Percentiles rank a stretch among this genome's conserved stretches.
phyloP scores from a whole-genome alignment of 805 yeast genomes.

The Ogataea naganishii region DNA sequence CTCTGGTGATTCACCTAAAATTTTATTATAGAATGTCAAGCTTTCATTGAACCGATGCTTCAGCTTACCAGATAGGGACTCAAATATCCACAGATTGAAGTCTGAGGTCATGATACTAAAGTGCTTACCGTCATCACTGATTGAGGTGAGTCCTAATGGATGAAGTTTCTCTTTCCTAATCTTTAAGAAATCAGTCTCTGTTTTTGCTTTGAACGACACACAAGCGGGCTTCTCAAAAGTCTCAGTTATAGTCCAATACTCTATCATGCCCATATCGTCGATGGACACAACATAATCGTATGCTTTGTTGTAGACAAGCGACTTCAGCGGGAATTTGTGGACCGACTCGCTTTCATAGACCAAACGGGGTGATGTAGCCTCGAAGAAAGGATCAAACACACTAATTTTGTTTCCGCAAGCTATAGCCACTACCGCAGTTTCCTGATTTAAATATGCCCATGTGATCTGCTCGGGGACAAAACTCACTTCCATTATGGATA shows the following conservation, averaged over 20 bases:
- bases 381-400: conserved; percentile 13
- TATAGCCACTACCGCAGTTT: conserved; percentile 8
- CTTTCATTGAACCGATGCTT: conserved; percentile 22
- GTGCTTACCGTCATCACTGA: conserved; percentile 20
- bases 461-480: conserved; percentile 17
- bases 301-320: conserved; percentile 13
- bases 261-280: conserved; percentile 25
- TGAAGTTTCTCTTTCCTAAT: conserved; percentile 24
- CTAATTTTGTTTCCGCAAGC: conserved; percentile 11
- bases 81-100: conserved; percentile 22
- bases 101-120: conserved; percentile 25
- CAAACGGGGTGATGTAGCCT: neutral
- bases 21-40: conserved; percentile 12
- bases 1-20: conserved; percentile 16
- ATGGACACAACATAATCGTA: conserved; percentile 18
- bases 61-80: conserved; percentile 25
- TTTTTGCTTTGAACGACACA: conserved; percentile 24
- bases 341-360: conserved; percentile 8
- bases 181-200: conserved; percentile 29
- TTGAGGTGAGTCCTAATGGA: conserved; percentile 14
- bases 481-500: conserved; percentile 19
- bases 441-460: conserved; percentile 9
- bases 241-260: conserved; percentile 24
- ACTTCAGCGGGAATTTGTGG: conserved; percentile 16
- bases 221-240: conserved; percentile 5